Evolutionary conservation across 202 grass and related monocot species (phyloP).

Genomic region (Dendrocalamus latiflorus): DNA sequence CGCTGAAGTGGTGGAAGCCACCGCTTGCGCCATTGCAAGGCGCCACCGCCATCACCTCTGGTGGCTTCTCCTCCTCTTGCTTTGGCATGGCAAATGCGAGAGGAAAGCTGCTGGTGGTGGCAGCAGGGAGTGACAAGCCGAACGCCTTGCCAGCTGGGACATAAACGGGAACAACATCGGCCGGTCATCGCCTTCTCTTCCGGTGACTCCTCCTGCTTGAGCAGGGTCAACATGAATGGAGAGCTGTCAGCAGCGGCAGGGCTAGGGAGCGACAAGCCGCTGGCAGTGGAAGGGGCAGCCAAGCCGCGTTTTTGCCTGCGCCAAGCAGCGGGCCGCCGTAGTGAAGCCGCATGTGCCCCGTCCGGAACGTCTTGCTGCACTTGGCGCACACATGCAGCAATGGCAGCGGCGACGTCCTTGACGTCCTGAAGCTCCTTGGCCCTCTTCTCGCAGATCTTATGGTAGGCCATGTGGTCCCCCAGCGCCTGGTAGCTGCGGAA

Average conservation of each 20-base stretch:
- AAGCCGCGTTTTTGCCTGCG: neutral
- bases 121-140: neutral
- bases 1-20: neutral
- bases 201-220: neutral
- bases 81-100: neutral
- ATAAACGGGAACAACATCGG: neutral
- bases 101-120: neutral
- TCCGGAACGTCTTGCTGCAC: conserved; percentile 43
- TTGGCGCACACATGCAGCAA: neutral
- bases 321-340: neutral
- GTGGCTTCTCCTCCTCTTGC: neutral
- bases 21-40: no score
- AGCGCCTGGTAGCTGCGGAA: neutral
- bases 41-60: neutral
- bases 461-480: neutral
- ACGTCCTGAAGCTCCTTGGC: neutral
- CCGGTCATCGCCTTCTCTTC: neutral
- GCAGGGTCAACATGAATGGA: neutral
- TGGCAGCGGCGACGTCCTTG: no score
- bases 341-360: conserved; percentile 56
- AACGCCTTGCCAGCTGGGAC: neutral
- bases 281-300: neutral
- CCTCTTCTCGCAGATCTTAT: neutral
- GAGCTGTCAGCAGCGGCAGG: neutral
- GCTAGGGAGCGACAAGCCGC: neutral